Conservation (phyloP, 106 monocot species). For the Dendrobium catenatum region DNA sequence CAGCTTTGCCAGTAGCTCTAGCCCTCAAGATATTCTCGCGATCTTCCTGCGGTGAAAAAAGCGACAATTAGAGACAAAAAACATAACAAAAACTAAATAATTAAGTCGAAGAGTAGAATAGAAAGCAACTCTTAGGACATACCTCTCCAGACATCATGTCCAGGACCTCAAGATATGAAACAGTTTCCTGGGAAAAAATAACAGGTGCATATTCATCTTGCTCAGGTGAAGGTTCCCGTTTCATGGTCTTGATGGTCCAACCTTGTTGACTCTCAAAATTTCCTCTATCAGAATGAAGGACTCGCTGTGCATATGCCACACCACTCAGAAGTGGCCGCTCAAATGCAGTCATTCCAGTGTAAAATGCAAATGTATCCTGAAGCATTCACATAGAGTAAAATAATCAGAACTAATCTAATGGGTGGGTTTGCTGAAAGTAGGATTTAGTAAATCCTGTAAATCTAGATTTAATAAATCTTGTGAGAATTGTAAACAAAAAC, state of each 20-base stretch:
- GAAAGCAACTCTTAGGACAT: background rate
- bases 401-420: background rate
- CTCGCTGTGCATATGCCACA: constrained; percentile 90
- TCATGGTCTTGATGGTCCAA: constrained; percentile 90
- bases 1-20: constrained; percentile 83
- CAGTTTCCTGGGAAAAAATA: constrained; percentile 89
- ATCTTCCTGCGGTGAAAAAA: constrained; percentile 62
- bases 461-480: too few species aligned
- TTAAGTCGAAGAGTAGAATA: background rate
- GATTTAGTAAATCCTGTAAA: too few species aligned
- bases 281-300: constrained; percentile 71
- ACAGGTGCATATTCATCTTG: constrained; percentile 97
- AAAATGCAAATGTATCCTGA: constrained; percentile 81
- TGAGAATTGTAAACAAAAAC: too few species aligned
- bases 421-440: too few species aligned
- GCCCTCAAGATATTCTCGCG: constrained; percentile 83
- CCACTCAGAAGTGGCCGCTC: constrained; percentile 88
- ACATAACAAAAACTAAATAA: background rate
- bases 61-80: background rate
- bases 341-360: constrained; percentile 81
- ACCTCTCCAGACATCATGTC: constrained; percentile 99
- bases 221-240: constrained; percentile 60
- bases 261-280: constrained; percentile 82
- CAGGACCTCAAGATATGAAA: constrained; percentile 82
- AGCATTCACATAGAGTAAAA: constrained; percentile 3